A percentile compares a stretch with the other conserved stretches of the same genome.
phyloP scores from a whole-genome alignment of 2,329 filamentous ascomycete genomes.

The Cercospora beticola region DNA sequence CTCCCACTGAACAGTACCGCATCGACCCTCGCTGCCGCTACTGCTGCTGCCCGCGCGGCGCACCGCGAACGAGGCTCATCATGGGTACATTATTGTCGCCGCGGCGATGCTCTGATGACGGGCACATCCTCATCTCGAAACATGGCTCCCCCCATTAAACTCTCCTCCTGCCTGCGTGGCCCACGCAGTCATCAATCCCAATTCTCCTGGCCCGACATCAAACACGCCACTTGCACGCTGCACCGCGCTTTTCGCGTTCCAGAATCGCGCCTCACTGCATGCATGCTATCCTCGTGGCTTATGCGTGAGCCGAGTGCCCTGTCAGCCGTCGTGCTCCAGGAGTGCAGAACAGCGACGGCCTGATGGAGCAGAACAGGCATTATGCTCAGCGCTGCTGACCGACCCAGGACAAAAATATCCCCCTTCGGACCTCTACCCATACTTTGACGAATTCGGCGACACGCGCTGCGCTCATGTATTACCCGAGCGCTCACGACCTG shows the following conservation, averaged over 20 bases:
- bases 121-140: conserved; percentile 4
- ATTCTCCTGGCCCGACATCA: not conserved
- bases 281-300: conserved; percentile 18
- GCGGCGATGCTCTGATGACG: not conserved
- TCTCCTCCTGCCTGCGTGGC: conserved; percentile 1
- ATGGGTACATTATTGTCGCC: not conserved
- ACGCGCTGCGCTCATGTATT: not conserved
- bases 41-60: not conserved
- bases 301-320: conserved; percentile 7
- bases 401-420: not conserved
- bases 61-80: not conserved
- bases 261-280: conserved; percentile 1
- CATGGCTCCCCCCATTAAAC: conserved; percentile 2
- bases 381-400: not conserved
- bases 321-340: conserved; percentile 6
- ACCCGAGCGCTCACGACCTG: not conserved
- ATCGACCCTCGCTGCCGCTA: not conserved
- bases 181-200: not conserved
- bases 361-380: not conserved
- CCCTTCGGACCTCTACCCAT: not conserved
- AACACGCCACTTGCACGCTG: not conserved
- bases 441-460: not conserved
- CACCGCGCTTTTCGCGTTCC: not conserved
- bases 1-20: not conserved
- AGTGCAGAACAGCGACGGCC: conserved; percentile 3